Conservation (phyloP, 2,329 filamentous ascomycete genomes). For the Sporothrix pseudoabietina region DNA sequence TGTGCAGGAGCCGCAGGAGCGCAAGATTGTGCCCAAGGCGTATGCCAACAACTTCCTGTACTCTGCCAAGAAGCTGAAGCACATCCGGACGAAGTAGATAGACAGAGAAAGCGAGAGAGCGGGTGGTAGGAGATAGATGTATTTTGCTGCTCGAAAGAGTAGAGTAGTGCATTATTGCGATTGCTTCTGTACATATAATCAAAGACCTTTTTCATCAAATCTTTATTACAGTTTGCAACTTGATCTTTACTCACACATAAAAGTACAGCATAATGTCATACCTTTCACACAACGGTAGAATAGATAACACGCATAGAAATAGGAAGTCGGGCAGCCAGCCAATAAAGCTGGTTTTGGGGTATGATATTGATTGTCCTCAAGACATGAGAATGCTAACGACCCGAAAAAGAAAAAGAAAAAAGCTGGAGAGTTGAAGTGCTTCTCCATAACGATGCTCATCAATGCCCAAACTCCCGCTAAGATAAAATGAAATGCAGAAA, state of each 20-base stretch:
- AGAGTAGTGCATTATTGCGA: neutral
- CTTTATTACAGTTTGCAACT: neutral
- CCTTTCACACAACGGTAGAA: neutral
- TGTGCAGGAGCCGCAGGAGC: slow-evolving; percentile 92
- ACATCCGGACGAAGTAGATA: slow-evolving; percentile 75
- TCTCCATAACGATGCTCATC: neutral
- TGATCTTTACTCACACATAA: too few species aligned
- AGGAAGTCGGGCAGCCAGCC: neutral
- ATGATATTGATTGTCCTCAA: neutral
- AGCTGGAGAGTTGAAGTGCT: neutral
- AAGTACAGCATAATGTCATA: neutral
- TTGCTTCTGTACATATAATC: slow-evolving; percentile 24
- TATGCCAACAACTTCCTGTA: slow-evolving; percentile 97
- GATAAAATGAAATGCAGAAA: neutral
- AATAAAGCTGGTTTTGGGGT: neutral
- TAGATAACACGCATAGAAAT: neutral
- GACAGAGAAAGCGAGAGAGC: neutral
- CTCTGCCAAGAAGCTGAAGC: slow-evolving; percentile 82
- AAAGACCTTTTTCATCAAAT: neutral
- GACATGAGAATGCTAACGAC: neutral
- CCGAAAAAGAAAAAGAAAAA: neutral
- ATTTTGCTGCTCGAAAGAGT: neutral
- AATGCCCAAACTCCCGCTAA: neutral
- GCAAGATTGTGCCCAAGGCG: slow-evolving; percentile 84
- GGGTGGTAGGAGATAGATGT: neutral